These are phyloP conservation scores for Salvia rosmarinus DNA, from an alignment of 257 asterid species.

Conservation along the genomic window DNA sequence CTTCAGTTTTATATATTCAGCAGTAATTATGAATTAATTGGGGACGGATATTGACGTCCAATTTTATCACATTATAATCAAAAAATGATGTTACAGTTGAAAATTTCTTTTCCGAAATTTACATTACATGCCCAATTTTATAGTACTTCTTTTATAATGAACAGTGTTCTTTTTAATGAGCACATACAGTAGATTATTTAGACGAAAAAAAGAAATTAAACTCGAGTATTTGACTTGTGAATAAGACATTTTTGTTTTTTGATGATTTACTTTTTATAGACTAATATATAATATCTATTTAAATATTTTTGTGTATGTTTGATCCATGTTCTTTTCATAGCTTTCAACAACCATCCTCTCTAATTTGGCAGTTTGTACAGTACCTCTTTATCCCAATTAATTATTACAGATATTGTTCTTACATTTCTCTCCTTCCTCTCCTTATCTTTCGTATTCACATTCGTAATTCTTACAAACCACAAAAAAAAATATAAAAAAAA, in stretches of 20 bases:
- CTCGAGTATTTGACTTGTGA: constrained; percentile 33
- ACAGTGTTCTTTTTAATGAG: neutral
- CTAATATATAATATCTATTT: neutral
- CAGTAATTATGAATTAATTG: neutral
- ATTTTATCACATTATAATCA: neutral
- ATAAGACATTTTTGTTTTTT: constrained; percentile 15
- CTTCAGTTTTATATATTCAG: neutral
- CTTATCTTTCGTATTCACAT: constrained; percentile 45
- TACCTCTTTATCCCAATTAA: constrained; percentile 12
- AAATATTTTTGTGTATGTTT: neutral
- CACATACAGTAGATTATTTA: neutral
- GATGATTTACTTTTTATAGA: constrained; percentile 3
- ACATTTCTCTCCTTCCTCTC: constrained; percentile 28
- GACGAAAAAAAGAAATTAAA: neutral
- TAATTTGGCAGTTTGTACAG: constrained; percentile 38
- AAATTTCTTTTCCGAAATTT: neutral
- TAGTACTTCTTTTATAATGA: constrained; percentile 11
- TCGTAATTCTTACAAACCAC: constrained; percentile 33
- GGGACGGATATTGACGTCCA: neutral
- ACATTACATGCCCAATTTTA: constrained; percentile 23
- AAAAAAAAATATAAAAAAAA: constrained; percentile 17
- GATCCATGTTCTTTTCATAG: constrained; percentile 29
- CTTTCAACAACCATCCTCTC: constrained; percentile 38
- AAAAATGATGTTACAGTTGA: constrained; percentile 18
- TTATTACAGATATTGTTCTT: constrained; percentile 33